Base-by-base conservation (phyloP, 2,329 filamentous ascomycete species). In the Tolypocladium tundrense region DNA sequence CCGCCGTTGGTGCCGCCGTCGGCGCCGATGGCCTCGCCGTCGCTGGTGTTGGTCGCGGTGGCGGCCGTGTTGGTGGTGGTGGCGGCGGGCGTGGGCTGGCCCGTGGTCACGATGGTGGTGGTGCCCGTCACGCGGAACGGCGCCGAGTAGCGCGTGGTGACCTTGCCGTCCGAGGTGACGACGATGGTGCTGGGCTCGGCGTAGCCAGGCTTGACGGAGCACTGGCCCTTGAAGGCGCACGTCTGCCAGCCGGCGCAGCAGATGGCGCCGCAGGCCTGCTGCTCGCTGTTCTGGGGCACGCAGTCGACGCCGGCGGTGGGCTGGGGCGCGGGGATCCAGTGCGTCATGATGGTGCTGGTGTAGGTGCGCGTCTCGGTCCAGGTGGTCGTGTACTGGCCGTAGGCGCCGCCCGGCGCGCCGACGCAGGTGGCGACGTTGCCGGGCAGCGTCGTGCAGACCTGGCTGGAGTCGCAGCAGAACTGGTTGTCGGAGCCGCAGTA, bases 201-300 rank as follows among this genome's bases (percentile, higher is more conserved):
- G 62, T 76, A 78, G 62, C 76, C 79, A 53, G 75, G 76, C 57
- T 81, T 81, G 33, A 80, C 70, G 6, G 75, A 71, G 68, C 88
- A 91, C 66, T 85, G 80, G 56, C 82, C 82, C 1, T 72, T 61
- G 58, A 71, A 75, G 56, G 78, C 80, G 70, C 89, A 92, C 67
- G 85, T 87, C 71, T 90, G 86, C 73, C 81, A 83, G 60, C 75
- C 80, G 31, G 83, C 82, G 71, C 88, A 93, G 78, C 88, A 92
- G 59, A 86, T 85, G 56, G 69, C 68, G 39, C 88, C 88, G 68
- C 88, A 92, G 4, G 82, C 77, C 9, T 79, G 79, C 70, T 89
- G 74, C 57, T 80, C 78, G 4, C 75, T 70, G n/a, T 74, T 74
- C 54, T 70, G 67, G 1, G 83, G 81, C 1, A 77, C 69, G 67